Conservation (phyloP, 768 basidiomycete genomes). For the Trametes villosa region DNA sequence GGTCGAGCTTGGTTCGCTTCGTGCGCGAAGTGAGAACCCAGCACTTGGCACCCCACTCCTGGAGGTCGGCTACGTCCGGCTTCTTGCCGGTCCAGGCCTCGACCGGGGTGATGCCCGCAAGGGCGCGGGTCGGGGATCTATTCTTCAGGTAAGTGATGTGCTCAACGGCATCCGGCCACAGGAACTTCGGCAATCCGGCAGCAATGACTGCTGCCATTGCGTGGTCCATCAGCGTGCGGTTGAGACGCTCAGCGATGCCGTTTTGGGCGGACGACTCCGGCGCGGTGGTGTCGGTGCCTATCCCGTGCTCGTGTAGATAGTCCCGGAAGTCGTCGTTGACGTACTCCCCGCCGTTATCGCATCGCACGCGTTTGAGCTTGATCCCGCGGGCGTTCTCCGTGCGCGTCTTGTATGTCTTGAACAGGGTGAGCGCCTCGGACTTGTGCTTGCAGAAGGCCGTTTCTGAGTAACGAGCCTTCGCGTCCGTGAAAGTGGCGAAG, state of each 20-base stretch:
- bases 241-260: conserved; percentile 31
- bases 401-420: too few species aligned
- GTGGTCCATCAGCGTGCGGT: conserved; percentile 26
- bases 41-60: conserved; percentile 26
- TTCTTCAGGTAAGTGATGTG: conserved; percentile 28
- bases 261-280: conserved; percentile 29
- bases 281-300: conserved; percentile 26
- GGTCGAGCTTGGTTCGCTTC: conserved; percentile 18
- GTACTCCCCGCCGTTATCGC: conserved; percentile 35
- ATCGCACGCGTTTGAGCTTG: too few species aligned
- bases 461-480: too few species aligned
- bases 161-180: conserved; percentile 30
- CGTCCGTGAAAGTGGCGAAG: too few species aligned
- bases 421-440: too few species aligned
- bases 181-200: conserved; percentile 17
- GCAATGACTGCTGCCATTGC: conserved; percentile 25
- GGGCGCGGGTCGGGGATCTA: conserved; percentile 22
- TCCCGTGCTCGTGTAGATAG: conserved; percentile 21
- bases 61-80: conserved; percentile 29
- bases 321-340: neutral
- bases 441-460: too few species aligned
- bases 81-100: conserved; percentile 30
- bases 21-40: conserved; percentile 20
- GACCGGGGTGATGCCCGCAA: conserved; percentile 26
- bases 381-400: too few species aligned